Base-by-base conservation (phyloP, 192 early-diverging fungal species). In the Coemansia sp. region DNA sequence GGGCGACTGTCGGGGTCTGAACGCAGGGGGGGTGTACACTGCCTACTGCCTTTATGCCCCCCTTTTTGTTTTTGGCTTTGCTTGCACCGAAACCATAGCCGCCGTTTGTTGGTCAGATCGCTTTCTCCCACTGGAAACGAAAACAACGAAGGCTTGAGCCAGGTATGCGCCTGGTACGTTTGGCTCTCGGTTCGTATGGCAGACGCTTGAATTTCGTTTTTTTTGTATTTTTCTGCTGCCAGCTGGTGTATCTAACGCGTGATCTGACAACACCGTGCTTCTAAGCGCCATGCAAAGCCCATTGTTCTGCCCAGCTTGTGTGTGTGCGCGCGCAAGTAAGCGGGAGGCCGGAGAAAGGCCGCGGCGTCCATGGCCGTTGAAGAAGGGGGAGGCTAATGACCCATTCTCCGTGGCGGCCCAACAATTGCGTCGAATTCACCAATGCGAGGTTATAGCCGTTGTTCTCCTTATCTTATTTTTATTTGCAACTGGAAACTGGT, bases 351-450 rank as follows among this genome's bases (percentile, higher is more conserved):
- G 49, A 2, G 25, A 52, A 52, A 29, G 49, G 23, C 22, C 49
- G 49, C 23, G 23, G 49, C 25, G 20, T 25, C 23, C 13, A 20
- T 25, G 49, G 49, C 49, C 49, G 10, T 52, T 13, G 49, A 52
- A 13, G 23, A 52, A 52, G 19, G 49, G 23, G 49, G 46, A 52
- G 22, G 5, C 25, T 20, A 52, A 52, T 52, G 49, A 6, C 49
- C 49, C 49, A 52, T 52, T 52, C 49, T 52, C 23, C 23, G 8
- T 25, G 8, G 49, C 49, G 3, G 7, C 33, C 34, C 34, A 57
- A 57, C 55, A 57, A 57, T 57, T 36, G 23, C 55, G 55, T 57
- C 55, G n/a, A 57, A 57, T 57, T 36, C 55, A 9, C 34, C 55
- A 57, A 57, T 57, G 55, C 55, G 14, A 20, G 11, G 34, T 57